Evolutionary conservation across 805 yeast species (phyloP).

Genomic region (Pichia pseudocactophila): DNA sequence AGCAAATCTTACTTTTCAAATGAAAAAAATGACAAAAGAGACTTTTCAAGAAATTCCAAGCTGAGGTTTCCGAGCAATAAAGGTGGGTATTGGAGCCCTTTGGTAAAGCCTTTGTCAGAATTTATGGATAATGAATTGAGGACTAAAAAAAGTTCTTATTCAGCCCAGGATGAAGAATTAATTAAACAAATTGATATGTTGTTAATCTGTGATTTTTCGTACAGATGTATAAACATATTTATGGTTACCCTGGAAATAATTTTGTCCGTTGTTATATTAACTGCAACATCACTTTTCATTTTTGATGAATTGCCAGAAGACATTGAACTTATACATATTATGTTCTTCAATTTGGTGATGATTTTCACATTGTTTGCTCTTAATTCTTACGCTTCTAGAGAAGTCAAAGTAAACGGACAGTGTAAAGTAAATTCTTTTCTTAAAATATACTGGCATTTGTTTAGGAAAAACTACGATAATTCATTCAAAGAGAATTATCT

Average conservation of each 20-base stretch:
- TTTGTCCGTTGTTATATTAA: neutral
- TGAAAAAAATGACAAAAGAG: neutral
- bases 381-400: conserved; percentile 12
- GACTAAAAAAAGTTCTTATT: neutral
- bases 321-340: conserved; percentile 8
- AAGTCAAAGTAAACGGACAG: conserved; percentile 10
- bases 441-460: conserved; percentile 9
- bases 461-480: neutral
- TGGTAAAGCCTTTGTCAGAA: conserved; percentile 1
- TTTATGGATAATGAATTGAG: conserved; percentile 2
- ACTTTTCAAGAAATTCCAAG: neutral
- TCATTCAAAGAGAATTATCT: conserved; percentile 5
- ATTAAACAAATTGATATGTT: conserved; percentile 5
- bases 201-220: conserved; percentile 5
- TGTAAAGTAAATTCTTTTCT: conserved; percentile 8
- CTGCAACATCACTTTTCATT: neutral
- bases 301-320: neutral
- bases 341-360: conserved; percentile 8
- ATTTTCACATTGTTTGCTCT: conserved; percentile 6
- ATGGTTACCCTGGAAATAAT: neutral
- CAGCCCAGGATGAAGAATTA: conserved; percentile 3
- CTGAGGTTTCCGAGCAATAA: conserved; percentile 1
- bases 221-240: conserved; percentile 1
- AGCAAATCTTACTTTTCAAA: no score
- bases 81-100: neutral